Conservation (phyloP, 768 basidiomycete species). For the Coprinopsis cinerea region DNA sequence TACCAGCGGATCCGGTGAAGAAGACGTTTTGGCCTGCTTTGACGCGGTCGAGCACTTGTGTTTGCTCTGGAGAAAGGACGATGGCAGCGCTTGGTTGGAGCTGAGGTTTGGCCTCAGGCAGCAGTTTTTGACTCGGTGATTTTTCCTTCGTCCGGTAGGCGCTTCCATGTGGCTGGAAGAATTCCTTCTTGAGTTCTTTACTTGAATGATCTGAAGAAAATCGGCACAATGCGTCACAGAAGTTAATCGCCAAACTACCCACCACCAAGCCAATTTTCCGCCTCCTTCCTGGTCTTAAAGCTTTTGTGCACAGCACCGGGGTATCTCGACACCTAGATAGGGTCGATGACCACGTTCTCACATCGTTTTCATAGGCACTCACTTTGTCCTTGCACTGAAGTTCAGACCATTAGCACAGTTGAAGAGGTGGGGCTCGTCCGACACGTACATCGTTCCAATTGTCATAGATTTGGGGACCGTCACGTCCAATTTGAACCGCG, state of each 20-base stretch:
- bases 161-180: conserved; percentile 4
- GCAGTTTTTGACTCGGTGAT: neutral
- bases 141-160: neutral
- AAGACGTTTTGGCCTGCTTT: conserved; percentile 63
- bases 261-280: conserved; percentile 47
- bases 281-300: conserved; percentile 38
- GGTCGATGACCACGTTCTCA: neutral
- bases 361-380: conserved; percentile 2
- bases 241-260: conserved; percentile 2
- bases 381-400: conserved; percentile 45
- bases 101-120: too few species aligned
- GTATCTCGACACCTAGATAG: conserved; percentile 43
- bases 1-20: conserved; percentile 84
- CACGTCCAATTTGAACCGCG: conserved; percentile 52
- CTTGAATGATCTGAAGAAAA: neutral
- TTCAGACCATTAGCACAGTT: neutral
- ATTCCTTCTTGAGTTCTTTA: neutral
- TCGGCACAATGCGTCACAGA: too few species aligned
- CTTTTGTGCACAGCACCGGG: conserved; percentile 48
- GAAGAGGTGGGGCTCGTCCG: neutral
- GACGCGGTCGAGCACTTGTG: conserved; percentile 43
- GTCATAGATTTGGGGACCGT: conserved; percentile 51
- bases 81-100: too few species aligned
- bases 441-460: conserved; percentile 55
- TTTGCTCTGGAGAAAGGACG: conserved; percentile 48